Percentiles rank a stretch among this genome's conserved stretches.
Conservation (phyloP, 1,284 basidiomycete genomes). For the Wallemia ichthyophaga region DNA sequence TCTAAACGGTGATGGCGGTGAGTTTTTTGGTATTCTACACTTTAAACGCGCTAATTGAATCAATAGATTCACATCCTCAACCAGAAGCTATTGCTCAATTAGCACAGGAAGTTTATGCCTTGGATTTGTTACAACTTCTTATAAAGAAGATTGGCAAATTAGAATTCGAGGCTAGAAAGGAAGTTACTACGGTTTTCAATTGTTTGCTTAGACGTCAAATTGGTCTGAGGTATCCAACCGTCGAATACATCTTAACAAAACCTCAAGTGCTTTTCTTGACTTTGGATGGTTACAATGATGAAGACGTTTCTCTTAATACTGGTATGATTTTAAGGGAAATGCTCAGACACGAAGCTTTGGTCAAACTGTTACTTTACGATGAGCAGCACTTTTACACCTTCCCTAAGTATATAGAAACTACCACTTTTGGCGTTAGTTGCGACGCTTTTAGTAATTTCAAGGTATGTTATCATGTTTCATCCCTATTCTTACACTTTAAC, state of each 20-base stretch:
- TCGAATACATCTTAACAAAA: constrained; percentile 63
- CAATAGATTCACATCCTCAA: constrained; percentile 28
- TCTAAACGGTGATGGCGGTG: constrained; percentile 59
- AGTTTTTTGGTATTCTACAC: not conserved
- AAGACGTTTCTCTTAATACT: constrained; percentile 84
- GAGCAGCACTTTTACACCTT: constrained; percentile 93
- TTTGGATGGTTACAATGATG: constrained; percentile 44
- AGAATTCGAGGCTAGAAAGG: constrained; percentile 78
- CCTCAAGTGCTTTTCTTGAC: constrained; percentile 69
- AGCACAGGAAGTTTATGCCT: constrained; percentile 78
- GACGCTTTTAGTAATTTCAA: constrained; percentile 93
- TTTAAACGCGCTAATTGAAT: not conserved
- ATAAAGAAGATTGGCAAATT: constrained; percentile 53
- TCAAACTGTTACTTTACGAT: constrained; percentile 67
- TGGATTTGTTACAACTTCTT: constrained; percentile 54
- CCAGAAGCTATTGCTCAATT: constrained; percentile 71
- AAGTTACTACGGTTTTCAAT: constrained; percentile 89
- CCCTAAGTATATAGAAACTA: constrained; percentile 85
- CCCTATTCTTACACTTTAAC: not conserved
- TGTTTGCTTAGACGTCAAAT: constrained; percentile 82
- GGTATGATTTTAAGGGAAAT: constrained; percentile 96
- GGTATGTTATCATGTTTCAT: constrained; percentile 11
- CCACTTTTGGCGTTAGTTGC: constrained; percentile 90
- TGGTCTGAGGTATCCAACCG: constrained; percentile 69
- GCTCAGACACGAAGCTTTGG: constrained; percentile 69